These are phyloP conservation scores for Mortierella sp. DNA, from an alignment of 371 early-diverging fungal genomes.

Conservation along the genomic window DNA sequence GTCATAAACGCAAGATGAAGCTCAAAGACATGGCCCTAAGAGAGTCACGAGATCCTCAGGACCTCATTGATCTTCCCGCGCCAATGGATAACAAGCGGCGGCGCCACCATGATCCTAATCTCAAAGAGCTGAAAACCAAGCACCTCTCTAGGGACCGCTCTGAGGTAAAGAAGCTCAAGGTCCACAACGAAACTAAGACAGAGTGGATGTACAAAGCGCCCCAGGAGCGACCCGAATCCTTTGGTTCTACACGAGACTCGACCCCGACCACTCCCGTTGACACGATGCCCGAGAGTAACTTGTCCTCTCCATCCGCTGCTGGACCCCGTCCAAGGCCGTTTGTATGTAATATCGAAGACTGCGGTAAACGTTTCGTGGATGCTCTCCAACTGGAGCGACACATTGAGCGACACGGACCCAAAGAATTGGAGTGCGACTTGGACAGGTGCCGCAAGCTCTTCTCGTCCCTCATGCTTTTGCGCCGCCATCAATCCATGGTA, in stretches of 20 bases:
- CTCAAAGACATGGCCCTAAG: slow-evolving; percentile 48
- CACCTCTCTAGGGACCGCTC: slow-evolving; percentile 7
- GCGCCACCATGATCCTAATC: slow-evolving; percentile 10
- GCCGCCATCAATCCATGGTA: slow-evolving; percentile 53
- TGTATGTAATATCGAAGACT: slow-evolving; percentile 46
- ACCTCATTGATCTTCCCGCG: slow-evolving; percentile 26
- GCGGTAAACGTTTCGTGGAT: slow-evolving; percentile 53
- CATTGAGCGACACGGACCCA: slow-evolving; percentile 48
- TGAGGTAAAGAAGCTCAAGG: slow-evolving; percentile 20
- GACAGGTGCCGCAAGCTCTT: slow-evolving; percentile 50
- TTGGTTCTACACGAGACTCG: slow-evolving; percentile 31
- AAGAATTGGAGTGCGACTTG: slow-evolving; percentile 48
- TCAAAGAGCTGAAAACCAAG: slow-evolving; percentile 21
- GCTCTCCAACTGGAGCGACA: slow-evolving; percentile 48
- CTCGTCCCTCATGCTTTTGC: slow-evolving; percentile 43
- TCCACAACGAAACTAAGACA: slow-evolving; percentile 19
- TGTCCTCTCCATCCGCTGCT: slow-evolving; percentile 19
- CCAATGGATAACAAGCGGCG: slow-evolving; percentile 17
- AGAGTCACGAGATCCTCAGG: slow-evolving; percentile 46
- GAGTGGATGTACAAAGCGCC: slow-evolving; percentile 14
- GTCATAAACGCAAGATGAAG: slow-evolving; percentile 45
- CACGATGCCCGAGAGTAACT: slow-evolving; percentile 12
- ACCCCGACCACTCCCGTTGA: slow-evolving; percentile 36
- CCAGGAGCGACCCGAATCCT: slow-evolving; percentile 35
- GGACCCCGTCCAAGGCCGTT: slow-evolving; percentile 40